These are phyloP conservation scores for Oropetium thomaeum DNA, from an alignment of 176 grass and related monocot genomes.

Conservation along the genomic window DNA sequence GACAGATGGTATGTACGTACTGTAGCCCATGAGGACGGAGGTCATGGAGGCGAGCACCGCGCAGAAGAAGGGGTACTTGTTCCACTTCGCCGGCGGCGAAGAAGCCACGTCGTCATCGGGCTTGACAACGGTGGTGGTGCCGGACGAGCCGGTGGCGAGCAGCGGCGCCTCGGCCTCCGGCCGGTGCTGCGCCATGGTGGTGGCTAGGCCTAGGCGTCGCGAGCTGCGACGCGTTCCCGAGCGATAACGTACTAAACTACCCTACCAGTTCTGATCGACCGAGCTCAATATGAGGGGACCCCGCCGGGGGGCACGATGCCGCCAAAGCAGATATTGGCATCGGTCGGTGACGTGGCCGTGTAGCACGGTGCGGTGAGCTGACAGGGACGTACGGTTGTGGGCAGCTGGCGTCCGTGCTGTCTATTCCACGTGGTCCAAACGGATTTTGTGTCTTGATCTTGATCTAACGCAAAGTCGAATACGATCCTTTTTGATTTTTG, in stretches of 20 bases:
- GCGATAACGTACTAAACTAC: not conserved
- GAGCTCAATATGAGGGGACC: no score
- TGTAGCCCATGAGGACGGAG: constrained; percentile 73
- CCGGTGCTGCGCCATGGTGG: constrained; percentile 12
- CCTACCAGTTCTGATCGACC: no score
- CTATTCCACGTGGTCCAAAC: no score
- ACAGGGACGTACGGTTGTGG: not conserved
- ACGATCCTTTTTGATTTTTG: no score
- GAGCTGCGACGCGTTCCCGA: not conserved
- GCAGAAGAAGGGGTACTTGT: constrained; percentile 72
- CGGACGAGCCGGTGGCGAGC: constrained; percentile 1
- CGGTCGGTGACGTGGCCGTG: not conserved
- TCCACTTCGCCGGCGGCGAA: not conserved
- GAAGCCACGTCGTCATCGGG: not conserved
- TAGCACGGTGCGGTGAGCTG: not conserved
- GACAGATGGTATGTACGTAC: constrained; percentile 11
- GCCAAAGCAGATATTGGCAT: not conserved
- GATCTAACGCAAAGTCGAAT: no score
- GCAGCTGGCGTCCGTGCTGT: not conserved
- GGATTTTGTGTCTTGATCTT: no score
- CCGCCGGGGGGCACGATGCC: not conserved
- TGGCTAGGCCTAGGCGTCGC: constrained; percentile 9
- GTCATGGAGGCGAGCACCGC: constrained; percentile 80
- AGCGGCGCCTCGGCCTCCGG: constrained; percentile 25
- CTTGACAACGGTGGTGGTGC: no score